Evolutionary conservation across 2,329 filamentous ascomycete species (phyloP).

Genomic region (Claviceps monticola): DNA sequence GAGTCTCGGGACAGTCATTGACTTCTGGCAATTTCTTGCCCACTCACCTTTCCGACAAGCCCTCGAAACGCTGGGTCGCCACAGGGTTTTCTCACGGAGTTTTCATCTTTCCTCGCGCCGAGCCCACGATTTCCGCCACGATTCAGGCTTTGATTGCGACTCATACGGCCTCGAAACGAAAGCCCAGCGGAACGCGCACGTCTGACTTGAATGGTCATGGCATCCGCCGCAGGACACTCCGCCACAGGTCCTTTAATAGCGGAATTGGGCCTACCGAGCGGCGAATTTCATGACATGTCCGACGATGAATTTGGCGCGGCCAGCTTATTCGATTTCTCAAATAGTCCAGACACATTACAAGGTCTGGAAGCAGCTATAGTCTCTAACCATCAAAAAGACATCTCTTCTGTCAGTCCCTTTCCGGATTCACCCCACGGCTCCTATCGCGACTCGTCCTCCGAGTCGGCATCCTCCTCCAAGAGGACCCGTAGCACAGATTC

Average conservation of each 20-base stretch:
- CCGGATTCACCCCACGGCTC: conserved; percentile 28
- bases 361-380: conserved; percentile 18
- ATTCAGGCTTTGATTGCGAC: background rate
- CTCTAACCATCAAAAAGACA: conserved; percentile 18
- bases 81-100: background rate
- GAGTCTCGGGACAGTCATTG: background rate
- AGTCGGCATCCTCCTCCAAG: conserved; percentile 35
- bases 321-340: conserved; percentile 22
- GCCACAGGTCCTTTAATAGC: conserved; percentile 25
- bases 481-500: conserved; percentile 32
- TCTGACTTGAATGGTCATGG: conserved; percentile 19
- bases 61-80: background rate
- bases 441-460: conserved; percentile 36
- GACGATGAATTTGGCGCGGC: conserved; percentile 22
- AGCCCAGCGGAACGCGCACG: conserved; percentile 10
- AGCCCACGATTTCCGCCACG: background rate
- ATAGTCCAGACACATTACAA: conserved; percentile 24
- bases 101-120: background rate
- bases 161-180: background rate
- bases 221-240: conserved; percentile 18
- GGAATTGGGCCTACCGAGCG: conserved; percentile 22
- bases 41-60: background rate
- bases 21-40: background rate
- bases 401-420: conserved; percentile 23
- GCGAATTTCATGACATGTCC: conserved; percentile 24